A percentile compares a stretch with the other conserved stretches of the same genome.
phyloP scores from a whole-genome alignment of 2,329 filamentous ascomycete genomes.

The Penicillium decumbens region DNA sequence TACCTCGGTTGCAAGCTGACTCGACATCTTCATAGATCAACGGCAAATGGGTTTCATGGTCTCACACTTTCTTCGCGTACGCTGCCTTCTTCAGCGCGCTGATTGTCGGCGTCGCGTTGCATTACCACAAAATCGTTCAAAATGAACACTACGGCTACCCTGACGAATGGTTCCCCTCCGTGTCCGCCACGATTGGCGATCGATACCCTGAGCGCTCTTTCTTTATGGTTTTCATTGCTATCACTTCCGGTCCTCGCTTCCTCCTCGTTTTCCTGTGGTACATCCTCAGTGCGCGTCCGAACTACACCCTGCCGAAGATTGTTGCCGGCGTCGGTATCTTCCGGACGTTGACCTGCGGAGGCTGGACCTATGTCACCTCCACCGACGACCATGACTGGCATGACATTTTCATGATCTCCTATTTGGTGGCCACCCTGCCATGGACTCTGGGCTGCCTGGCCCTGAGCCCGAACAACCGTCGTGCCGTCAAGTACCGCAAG shows the following conservation, averaged over 20 bases:
- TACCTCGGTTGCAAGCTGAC: constrained; percentile 25
- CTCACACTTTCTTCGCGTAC: constrained; percentile 80
- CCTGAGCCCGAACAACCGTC: constrained; percentile 77
- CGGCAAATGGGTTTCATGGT: constrained; percentile 85
- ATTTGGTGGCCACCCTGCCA: constrained; percentile 86
- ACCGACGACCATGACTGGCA: constrained; percentile 99
- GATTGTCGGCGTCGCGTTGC: constrained; percentile 71
- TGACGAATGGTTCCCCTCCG: constrained; percentile 93
- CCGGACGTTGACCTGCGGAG: constrained; percentile 87
- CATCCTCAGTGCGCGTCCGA: constrained; percentile 72
- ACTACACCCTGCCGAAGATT: constrained; percentile 72
- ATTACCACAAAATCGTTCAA: constrained; percentile 95
- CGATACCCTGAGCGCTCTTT: constrained; percentile 93
- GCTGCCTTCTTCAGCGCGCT: constrained; percentile 79
- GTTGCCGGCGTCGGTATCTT: constrained; percentile 76
- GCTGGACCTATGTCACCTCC: constrained; percentile 97
- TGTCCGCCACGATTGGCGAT: constrained; percentile 95
- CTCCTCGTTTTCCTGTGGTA: constrained; percentile 89
- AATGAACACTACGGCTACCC: constrained; percentile 96
- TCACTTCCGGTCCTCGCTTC: constrained; percentile 91
- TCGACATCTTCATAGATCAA: constrained; percentile 55
- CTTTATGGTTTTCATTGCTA: constrained; percentile 95
- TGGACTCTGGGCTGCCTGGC: constrained; percentile 91
- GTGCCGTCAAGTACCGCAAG: constrained; percentile 83
- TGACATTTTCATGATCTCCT: constrained; percentile 99